Evolutionary conservation across 495 filamentous ascomycete species (phyloP).

Genomic region (Neurospora cerealis): DNA sequence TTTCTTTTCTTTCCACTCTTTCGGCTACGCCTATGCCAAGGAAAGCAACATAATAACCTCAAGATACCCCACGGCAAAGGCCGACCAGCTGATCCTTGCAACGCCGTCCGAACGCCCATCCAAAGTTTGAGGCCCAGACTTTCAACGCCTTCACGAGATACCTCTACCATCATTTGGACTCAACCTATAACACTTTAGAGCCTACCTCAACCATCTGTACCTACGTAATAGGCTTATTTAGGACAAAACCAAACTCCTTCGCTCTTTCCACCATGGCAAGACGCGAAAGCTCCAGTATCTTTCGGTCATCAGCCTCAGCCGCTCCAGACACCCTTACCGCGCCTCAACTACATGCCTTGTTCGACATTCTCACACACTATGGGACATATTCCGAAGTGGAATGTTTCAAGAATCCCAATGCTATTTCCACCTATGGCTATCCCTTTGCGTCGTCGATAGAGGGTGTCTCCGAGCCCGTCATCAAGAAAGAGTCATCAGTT

Average conservation of each 20-base stretch:
- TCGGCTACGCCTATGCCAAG: neutral
- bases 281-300: neutral
- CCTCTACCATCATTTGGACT: neutral
- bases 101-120: neutral
- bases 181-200: neutral
- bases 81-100: neutral
- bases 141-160: neutral
- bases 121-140: neutral
- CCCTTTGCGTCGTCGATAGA: conserved; percentile 32
- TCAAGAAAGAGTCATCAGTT: conserved; percentile 28
- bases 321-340: conserved; percentile 26
- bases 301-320: neutral
- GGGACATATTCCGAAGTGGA: conserved; percentile 54
- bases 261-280: neutral
- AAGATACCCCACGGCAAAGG: neutral
- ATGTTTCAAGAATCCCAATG: conserved; percentile 44
- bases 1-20: neutral
- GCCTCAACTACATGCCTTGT: conserved; percentile 46
- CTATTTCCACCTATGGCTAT: conserved; percentile 48
- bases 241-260: neutral
- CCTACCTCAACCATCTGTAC: neutral
- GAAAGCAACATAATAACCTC: neutral
- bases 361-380: conserved; percentile 57
- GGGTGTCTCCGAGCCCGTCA: neutral
- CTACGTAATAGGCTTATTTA: neutral